Conservation (phyloP, 1,284 basidiomycete genomes). For the Macrocystidia cucumis region DNA sequence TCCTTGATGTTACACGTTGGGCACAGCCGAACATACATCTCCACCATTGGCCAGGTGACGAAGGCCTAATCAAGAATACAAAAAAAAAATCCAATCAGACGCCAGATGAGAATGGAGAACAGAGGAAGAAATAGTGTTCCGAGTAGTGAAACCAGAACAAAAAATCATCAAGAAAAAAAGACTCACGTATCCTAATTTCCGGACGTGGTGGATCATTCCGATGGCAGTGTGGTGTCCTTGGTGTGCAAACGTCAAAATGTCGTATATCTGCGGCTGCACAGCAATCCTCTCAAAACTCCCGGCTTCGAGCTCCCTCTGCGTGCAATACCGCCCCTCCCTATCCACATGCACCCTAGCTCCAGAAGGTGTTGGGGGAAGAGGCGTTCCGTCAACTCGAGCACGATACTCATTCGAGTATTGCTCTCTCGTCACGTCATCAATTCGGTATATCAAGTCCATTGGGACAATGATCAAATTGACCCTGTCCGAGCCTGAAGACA, state of each 20-base stretch:
- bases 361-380: too few species aligned
- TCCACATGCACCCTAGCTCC: too few species aligned
- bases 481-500: conserved; percentile 51
- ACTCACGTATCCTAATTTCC: conserved; percentile 54
- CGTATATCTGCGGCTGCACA: conserved; percentile 59
- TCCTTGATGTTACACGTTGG: conserved; percentile 62
- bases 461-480: conserved; percentile 51
- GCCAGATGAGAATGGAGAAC: too few species aligned
- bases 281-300: conserved; percentile 61
- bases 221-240: conserved; percentile 44
- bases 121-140: too few species aligned
- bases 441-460: conserved; percentile 48
- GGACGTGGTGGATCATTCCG: conserved; percentile 47
- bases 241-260: conserved; percentile 60
- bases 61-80: conserved; percentile 32
- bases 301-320: too few species aligned
- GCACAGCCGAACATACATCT: conserved; percentile 56
- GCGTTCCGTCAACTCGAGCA: conserved; percentile 7
- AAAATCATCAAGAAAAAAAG: conserved; percentile 2
- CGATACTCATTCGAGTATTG: conserved; percentile 10
- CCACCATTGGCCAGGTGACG: conserved; percentile 69
- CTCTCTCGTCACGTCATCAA: conserved; percentile 40
- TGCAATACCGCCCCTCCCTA: too few species aligned
- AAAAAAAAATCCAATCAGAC: conserved; percentile 1
- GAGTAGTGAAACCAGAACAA: conserved; percentile 5